phyloP scores from a whole-genome alignment of 805 yeast genomes.

The Sporopachydermia quercuum region DNA sequence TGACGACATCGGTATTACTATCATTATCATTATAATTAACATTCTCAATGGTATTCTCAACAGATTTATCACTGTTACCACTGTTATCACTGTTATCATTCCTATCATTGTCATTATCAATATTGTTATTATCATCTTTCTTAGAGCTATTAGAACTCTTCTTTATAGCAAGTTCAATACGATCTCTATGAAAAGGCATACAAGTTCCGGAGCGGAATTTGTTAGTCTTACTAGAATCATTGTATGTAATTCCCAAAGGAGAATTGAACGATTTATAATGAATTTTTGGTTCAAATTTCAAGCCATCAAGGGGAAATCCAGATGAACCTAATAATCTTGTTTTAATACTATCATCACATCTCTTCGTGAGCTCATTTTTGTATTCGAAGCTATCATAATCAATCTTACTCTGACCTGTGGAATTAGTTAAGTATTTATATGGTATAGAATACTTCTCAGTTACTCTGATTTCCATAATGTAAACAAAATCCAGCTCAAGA shows the following conservation, averaged over 20 bases:
- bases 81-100: constrained; percentile 2
- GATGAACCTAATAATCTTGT: neutral
- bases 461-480: constrained; percentile 34
- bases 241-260: neutral
- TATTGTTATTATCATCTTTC: constrained; percentile 6
- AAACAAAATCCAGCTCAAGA: constrained; percentile 28
- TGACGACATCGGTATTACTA: constrained; percentile 8
- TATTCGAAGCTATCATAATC: constrained; percentile 29
- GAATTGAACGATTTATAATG: neutral
- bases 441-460: constrained; percentile 31
- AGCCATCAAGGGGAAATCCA: neutral
- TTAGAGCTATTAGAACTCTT: too few relatives aligned
- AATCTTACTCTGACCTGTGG: constrained; percentile 30
- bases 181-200: neutral
- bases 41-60: constrained; percentile 5
- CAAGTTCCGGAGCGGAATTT: constrained; percentile 1
- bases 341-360: neutral
- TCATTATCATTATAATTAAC: constrained; percentile 3
- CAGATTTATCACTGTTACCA: constrained; percentile 18
- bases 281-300: neutral
- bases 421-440: constrained; percentile 18
- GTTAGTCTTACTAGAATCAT: neutral
- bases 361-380: constrained; percentile 19
- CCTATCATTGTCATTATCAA: too few relatives aligned
- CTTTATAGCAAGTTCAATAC: too few relatives aligned